phyloP scores from a whole-genome alignment of 2,329 filamentous ascomycete genomes.

The Xylaria sp. region DNA sequence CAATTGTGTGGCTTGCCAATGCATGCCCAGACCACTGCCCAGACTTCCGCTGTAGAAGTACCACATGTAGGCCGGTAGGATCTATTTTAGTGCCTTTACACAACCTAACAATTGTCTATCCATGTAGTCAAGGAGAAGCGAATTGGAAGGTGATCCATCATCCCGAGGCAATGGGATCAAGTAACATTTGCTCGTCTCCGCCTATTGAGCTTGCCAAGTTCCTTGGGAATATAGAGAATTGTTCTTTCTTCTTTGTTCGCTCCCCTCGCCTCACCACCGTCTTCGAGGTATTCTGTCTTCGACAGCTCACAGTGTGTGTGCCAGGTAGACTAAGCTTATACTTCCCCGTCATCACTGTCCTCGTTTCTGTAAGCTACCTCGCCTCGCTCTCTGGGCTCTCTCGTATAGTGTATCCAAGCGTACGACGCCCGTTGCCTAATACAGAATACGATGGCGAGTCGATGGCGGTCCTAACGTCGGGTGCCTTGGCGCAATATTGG shows the following conservation, averaged over 20 bases:
- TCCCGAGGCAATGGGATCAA: constrained; percentile 2
- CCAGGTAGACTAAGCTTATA: constrained; percentile 16
- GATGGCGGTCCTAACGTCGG: constrained; percentile 2
- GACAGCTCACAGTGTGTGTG: constrained; percentile 20
- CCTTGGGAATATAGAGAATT: neutral
- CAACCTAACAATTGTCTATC: neutral
- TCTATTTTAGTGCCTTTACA: neutral
- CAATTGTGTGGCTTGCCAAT: neutral
- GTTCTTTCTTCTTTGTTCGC: neutral
- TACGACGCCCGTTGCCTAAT: constrained; percentile 6
- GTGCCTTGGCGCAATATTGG: constrained; percentile 32
- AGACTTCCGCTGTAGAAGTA: neutral
- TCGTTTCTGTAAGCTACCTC: constrained; percentile 1
- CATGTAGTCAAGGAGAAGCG: neutral
- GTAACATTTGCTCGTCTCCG: neutral
- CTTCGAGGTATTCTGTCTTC: neutral
- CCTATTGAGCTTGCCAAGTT: neutral
- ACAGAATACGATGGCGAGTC: constrained; percentile 14
- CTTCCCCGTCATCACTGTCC: constrained; percentile 12
- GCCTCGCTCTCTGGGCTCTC: neutral
- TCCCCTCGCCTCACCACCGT: neutral
- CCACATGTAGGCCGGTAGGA: no score
- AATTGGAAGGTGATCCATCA: neutral
- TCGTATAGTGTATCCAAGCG: neutral
- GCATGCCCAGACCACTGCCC: neutral